These are phyloP conservation scores for Colletotrichum cereale DNA, from an alignment of 2,329 filamentous ascomycete genomes.

Conservation along the genomic window DNA sequence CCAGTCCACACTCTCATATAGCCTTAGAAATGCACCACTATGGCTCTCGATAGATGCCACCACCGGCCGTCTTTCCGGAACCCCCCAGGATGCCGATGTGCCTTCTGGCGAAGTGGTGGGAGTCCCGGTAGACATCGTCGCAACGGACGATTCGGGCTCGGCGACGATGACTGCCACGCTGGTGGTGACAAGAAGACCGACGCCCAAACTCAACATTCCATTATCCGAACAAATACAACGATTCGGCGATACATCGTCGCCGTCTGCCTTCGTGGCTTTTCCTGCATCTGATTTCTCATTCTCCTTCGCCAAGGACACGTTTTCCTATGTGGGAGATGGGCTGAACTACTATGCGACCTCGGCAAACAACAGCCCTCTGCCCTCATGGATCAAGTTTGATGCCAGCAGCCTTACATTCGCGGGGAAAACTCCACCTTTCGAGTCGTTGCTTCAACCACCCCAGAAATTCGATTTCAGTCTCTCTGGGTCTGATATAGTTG, in stretches of 20 bases:
- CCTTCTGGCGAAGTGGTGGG: slow-evolving; percentile 66
- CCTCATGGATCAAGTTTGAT: slow-evolving; percentile 87
- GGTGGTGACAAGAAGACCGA: slow-evolving; percentile 72
- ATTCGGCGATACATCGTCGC: slow-evolving; percentile 71
- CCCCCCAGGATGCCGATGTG: slow-evolving; percentile 68
- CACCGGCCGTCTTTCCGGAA: slow-evolving; percentile 77
- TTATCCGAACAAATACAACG: slow-evolving; percentile 68
- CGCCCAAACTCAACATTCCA: slow-evolving; percentile 67
- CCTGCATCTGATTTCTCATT: slow-evolving; percentile 67
- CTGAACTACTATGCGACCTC: slow-evolving; percentile 84
- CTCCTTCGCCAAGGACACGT: slow-evolving; percentile 69
- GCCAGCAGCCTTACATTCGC: slow-evolving; percentile 72
- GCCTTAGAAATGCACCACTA: slow-evolving; percentile 71
- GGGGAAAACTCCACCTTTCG: slow-evolving; percentile 76
- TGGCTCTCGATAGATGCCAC: slow-evolving; percentile 81
- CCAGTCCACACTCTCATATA: slow-evolving; percentile 71
- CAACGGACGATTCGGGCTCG: slow-evolving; percentile 75
- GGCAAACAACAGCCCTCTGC: slow-evolving; percentile 82
- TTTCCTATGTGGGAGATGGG: slow-evolving; percentile 64
- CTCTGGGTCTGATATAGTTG: slow-evolving; percentile 83
- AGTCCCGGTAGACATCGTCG: slow-evolving; percentile 74
- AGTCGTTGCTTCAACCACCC: slow-evolving; percentile 73
- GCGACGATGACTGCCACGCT: slow-evolving; percentile 76
- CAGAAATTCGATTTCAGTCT: slow-evolving; percentile 80
- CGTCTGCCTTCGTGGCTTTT: slow-evolving; percentile 69